phyloP scores from a whole-genome alignment of 768 basidiomycete genomes.

The Lepiota venenata region DNA sequence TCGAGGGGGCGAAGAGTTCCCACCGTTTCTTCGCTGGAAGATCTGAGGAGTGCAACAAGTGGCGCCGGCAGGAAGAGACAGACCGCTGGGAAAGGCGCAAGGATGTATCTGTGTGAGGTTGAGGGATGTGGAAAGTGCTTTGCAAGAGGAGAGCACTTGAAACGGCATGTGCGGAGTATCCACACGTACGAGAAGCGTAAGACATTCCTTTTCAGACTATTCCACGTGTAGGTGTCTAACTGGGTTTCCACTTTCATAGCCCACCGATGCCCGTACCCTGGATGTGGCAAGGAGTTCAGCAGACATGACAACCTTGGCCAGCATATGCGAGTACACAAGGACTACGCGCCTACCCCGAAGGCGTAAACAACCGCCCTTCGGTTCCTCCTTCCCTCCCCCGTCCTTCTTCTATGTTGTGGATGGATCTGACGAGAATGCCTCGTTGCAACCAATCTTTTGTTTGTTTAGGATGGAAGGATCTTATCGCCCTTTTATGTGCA shows the following conservation, averaged over 20 bases:
- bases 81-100: slow-evolving; percentile 30
- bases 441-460: background rate
- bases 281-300: slow-evolving; percentile 82
- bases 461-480: slow-evolving; percentile 9
- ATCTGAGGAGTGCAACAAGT: slow-evolving; percentile 29
- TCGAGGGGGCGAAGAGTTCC: slow-evolving; percentile 67
- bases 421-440: slow-evolving; percentile 5
- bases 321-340: slow-evolving; percentile 81
- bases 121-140: slow-evolving; percentile 87
- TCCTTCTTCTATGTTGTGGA: slow-evolving; percentile 6
- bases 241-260: slow-evolving; percentile 42
- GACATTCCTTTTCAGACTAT: slow-evolving; percentile 25
- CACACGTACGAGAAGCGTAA: slow-evolving; percentile 92
- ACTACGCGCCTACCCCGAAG: slow-evolving; percentile 32
- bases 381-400: slow-evolving; percentile 11
- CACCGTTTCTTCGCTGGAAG: slow-evolving; percentile 38
- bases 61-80: slow-evolving; percentile 33
- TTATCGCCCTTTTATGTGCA: background rate
- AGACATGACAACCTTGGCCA: slow-evolving; percentile 87
- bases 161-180: slow-evolving; percentile 84
- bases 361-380: slow-evolving; percentile 10
- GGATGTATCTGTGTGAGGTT: slow-evolving; percentile 74
- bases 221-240: slow-evolving; percentile 9
- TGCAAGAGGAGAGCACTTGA: slow-evolving; percentile 84
- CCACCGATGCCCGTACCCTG: slow-evolving; percentile 75